A percentile compares a stretch with the other conserved stretches of the same genome.
Evolutionary conservation across 2,329 filamentous ascomycete species (phyloP).

Genomic region (Talaromyces sp.): DNA sequence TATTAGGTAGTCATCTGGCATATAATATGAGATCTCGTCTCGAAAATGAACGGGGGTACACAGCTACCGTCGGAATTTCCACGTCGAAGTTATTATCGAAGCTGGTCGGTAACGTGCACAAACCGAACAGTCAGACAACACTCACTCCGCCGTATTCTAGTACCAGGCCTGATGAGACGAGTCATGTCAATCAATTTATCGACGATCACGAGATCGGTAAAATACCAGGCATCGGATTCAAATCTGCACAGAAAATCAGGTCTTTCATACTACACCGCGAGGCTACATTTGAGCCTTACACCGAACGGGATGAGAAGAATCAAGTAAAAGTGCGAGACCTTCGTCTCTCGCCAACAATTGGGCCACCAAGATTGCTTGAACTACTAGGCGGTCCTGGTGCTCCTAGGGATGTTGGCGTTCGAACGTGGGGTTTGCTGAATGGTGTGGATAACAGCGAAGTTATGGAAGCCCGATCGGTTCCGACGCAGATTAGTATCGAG

Average conservation of each 20-base stretch:
- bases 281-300: conserved; percentile 33
- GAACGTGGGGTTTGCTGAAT: conserved; percentile 74
- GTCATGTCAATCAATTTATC: conserved; percentile 65
- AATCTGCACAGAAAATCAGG: conserved; percentile 66
- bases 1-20: conserved; percentile 78
- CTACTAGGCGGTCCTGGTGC: conserved; percentile 67
- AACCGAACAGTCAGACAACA: conserved; percentile 83
- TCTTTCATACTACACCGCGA: conserved; percentile 53
- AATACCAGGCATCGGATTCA: conserved; percentile 82
- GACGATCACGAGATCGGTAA: conserved; percentile 72
- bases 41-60: conserved; percentile 75
- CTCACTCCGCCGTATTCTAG: conserved; percentile 61
- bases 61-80: conserved; percentile 79
- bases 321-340: conserved; percentile 63
- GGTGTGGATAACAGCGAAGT: conserved; percentile 75
- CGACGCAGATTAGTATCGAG: conserved; percentile 89
- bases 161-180: conserved; percentile 24
- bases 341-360: conserved; percentile 60
- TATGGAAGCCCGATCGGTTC: conserved; percentile 65
- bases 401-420: conserved; percentile 66
- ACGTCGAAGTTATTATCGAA: conserved; percentile 86
- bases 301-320: conserved; percentile 42
- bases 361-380: conserved; percentile 61
- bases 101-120: conserved; percentile 76
- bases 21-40: conserved; percentile 67